A percentile compares a stretch with the other conserved stretches of the same genome.
Conservation (phyloP, 306 rosid species). For the Echinosophora koreensis region DNA sequence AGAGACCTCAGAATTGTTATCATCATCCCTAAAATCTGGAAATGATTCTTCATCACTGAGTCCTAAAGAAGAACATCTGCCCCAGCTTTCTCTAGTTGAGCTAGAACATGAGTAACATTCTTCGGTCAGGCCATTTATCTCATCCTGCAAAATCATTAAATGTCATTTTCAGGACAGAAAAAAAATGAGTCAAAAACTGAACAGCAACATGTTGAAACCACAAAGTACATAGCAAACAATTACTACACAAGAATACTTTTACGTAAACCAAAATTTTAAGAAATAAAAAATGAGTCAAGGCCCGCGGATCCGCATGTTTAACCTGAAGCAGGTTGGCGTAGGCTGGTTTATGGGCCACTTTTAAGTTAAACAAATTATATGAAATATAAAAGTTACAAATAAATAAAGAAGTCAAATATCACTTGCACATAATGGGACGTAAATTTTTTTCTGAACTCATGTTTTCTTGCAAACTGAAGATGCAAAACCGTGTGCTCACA, state of each 20-base stretch:
- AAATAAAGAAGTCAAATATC: no score
- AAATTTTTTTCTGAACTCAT: not conserved
- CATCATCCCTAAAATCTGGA: slow-evolving; percentile 62
- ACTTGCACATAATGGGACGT: no score
- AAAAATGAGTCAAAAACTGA: not conserved
- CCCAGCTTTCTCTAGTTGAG: slow-evolving; percentile 94
- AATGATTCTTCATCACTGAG: slow-evolving; percentile 80
- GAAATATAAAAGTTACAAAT: no score
- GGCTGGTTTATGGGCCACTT: no score
- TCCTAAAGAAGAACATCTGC: slow-evolving; percentile 87
- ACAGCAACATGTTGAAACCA: slow-evolving; percentile 11
- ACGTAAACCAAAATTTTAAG: no score
- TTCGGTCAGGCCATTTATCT: slow-evolving; percentile 60
- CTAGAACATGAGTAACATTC: slow-evolving; percentile 85
- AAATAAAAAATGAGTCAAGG: no score
- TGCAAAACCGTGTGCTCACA: not conserved
- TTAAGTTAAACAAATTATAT: no score
- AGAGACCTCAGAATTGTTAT: slow-evolving; percentile 68
- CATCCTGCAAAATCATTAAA: slow-evolving; percentile 67
- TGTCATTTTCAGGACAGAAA: slow-evolving; percentile 30
- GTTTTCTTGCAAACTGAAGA: not conserved
- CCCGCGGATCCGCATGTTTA: no score
- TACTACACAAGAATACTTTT: not conserved
- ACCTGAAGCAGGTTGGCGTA: no score
- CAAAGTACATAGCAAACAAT: slow-evolving; percentile 24